Conservation (phyloP, 2,329 filamentous ascomycete genomes). For the Tolypocladium capitatum region DNA sequence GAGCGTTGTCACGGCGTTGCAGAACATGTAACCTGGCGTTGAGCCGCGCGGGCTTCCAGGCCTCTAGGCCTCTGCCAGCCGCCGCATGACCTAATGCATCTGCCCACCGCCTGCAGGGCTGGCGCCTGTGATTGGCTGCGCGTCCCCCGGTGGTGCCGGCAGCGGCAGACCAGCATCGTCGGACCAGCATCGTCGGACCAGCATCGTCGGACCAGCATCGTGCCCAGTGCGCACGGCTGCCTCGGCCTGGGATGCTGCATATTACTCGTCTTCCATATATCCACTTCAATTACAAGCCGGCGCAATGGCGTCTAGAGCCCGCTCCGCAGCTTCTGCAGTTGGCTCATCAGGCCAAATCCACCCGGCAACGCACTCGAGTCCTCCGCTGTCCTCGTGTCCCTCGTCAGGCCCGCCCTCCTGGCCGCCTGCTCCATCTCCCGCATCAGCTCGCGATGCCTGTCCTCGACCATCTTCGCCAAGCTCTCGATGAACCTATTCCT, state of each 20-base stretch:
- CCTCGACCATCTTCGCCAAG: conserved; percentile 71
- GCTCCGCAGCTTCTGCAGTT: conserved; percentile 45
- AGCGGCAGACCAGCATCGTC: no score
- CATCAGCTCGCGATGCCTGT: conserved; percentile 44
- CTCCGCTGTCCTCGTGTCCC: conserved; percentile 15
- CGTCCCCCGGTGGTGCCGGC: not conserved
- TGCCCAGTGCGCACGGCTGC: no score
- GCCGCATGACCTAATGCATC: no score
- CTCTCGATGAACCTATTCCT: conserved; percentile 69
- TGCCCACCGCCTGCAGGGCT: conserved; percentile 8
- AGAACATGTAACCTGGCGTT: no score
- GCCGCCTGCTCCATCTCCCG: conserved; percentile 34
- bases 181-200: no score
- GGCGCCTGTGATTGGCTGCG: conserved; percentile 4
- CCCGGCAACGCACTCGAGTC: conserved; percentile 31
- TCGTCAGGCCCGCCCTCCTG: conserved; percentile 13
- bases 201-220: no score
- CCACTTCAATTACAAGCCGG: no score
- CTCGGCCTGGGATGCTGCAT: no score
- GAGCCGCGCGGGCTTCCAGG: no score
- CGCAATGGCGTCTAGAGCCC: conserved; percentile 26
- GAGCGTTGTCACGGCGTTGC: not conserved
- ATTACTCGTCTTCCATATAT: no score
- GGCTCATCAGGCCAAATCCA: conserved; percentile 48
- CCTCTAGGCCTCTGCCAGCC: no score